A percentile compares a stretch with the other conserved stretches of the same genome.
These are phyloP conservation scores for Trametes meyenii DNA, from an alignment of 768 basidiomycete genomes.

Conservation along the genomic window DNA sequence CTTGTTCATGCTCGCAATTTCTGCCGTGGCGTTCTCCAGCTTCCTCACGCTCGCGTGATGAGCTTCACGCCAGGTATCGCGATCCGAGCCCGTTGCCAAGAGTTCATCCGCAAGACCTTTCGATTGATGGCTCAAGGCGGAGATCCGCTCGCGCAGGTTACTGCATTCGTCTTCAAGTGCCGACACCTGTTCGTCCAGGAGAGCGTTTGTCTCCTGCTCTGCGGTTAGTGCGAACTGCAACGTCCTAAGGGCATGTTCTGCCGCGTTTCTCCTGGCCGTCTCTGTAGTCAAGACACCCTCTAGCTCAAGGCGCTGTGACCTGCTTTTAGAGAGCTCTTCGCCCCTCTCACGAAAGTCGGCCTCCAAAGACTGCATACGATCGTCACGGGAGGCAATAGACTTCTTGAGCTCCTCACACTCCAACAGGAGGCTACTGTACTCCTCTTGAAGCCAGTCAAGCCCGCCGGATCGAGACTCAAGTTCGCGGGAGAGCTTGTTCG, in stretches of 20 bases:
- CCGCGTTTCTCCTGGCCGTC: not conserved
- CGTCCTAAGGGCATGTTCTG: not conserved
- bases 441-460: constrained; percentile 15
- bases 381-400: constrained; percentile 4
- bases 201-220: not conserved
- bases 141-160: not conserved
- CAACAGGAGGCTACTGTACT: constrained; percentile 1
- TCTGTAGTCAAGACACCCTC: not conserved
- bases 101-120: not conserved
- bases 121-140: not conserved
- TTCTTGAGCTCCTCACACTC: constrained; percentile 6
- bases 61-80: not conserved
- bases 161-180: not conserved
- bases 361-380: not conserved
- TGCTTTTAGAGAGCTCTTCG: not conserved
- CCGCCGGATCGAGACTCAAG: not conserved
- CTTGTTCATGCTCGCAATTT: not conserved
- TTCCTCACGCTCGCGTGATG: not conserved
- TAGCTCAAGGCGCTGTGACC: not conserved
- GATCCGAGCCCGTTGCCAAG: not conserved
- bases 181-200: not conserved
- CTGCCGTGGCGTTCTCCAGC: not conserved
- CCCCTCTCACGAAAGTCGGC: not conserved
- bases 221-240: not conserved
- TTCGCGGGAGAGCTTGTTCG: not conserved